Evolutionary conservation across 345 rosid species (phyloP).

Genomic region (Corchorus olitorius): DNA sequence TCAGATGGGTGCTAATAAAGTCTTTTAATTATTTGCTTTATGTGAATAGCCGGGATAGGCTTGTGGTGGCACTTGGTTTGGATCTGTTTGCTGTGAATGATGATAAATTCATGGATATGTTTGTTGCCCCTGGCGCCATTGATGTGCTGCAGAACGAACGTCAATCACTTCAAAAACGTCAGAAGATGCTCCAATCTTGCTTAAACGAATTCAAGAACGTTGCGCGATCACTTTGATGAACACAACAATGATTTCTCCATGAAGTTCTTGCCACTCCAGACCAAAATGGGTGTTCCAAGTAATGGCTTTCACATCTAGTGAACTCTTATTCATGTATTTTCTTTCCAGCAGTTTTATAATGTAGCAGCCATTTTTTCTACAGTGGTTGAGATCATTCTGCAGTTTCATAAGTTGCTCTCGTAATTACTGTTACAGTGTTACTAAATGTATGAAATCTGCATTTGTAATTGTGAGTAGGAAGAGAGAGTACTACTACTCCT

Average conservation of each 20-base stretch:
- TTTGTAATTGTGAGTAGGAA: too few relatives aligned
- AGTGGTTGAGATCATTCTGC: not conserved
- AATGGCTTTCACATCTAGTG: conserved; percentile 29
- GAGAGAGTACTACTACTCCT: too few relatives aligned
- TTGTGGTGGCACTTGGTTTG: conserved; percentile 80
- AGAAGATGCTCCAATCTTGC: conserved; percentile 84
- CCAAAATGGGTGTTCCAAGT: not conserved
- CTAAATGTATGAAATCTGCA: too few relatives aligned
- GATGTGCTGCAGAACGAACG: conserved; percentile 71
- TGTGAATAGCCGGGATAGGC: conserved; percentile 63
- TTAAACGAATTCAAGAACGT: conserved; percentile 79
- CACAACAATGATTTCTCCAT: not conserved
- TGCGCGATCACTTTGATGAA: conserved; percentile 66
- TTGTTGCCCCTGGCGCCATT: conserved; percentile 88
- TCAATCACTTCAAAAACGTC: conserved; percentile 80
- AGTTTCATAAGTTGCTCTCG: too few relatives aligned
- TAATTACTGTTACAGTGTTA: too few relatives aligned
- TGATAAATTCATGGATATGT: conserved; percentile 95
- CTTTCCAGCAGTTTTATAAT: not conserved
- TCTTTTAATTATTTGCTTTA: conserved; percentile 1
- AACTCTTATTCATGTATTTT: conserved; percentile 3
- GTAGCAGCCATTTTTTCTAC: conserved; percentile 2
- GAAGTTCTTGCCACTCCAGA: conserved; percentile 17
- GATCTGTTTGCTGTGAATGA: conserved; percentile 89
- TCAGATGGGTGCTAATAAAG: not conserved